Base-by-base conservation (phyloP, 2,329 filamentous ascomycete genomes). In the Orbilia brochopaga region DNA sequence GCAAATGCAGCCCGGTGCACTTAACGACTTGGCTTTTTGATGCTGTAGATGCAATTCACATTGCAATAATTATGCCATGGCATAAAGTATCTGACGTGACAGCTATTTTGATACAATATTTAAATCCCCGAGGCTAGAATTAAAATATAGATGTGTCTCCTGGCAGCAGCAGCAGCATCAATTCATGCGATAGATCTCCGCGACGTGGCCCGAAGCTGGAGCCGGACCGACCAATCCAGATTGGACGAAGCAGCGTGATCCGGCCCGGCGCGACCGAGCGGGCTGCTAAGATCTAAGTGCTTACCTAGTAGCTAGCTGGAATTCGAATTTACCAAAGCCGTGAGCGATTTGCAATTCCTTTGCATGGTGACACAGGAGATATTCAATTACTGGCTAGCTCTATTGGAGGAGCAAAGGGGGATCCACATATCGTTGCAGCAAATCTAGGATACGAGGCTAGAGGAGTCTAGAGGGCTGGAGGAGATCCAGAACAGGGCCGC, bases 391-490 rank as follows among this genome's bases (percentile, higher is more conserved):
- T 44, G 7, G 44, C 11, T 19, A 15, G 8, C 19, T 23, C 11
- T 6, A 44, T 6, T 15, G 44, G 19, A 48, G 44, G 17, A 10
- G 15, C 44, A 48, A 15, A 48, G 40, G 35, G 7, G 7, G 17
- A 15, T 44, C 40, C 40, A 19, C 11, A 19, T 5, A 48, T 21
- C 19, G 44, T 48, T 17, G n/a, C 40, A 10, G 17, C 44, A 21
- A 48, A 19, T 48, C 44, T 23, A 21, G 19, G 40, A 5, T 10
- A 8, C 15, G 32, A 13, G 6, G 11, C 37, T 13, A 42, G 37
- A 42, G 37, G 37, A 42, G 37, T 42, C 37, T 48, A 21, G 44
- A 42, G 44, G 40, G 44, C 44, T 48, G 44, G 44, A 48, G 8
- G 27, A 21, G 44, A 19, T 21, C 44, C 44, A 48, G 44, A 48